Base-by-base conservation (phyloP, 1,139 yeast genomes). In the Arxiozyma bovina region DNA sequence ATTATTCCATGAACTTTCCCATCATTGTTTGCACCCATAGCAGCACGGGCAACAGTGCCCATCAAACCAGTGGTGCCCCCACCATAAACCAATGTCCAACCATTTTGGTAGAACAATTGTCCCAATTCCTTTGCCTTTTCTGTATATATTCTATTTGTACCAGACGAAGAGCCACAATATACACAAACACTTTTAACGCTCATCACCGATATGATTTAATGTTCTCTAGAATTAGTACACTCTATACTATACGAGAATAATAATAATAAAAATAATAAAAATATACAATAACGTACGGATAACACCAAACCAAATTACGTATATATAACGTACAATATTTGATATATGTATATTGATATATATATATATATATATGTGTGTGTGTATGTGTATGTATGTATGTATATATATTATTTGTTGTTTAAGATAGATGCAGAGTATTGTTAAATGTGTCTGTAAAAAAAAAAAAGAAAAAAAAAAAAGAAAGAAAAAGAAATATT, bases 1-100 rank as follows among this genome's bases (percentile, higher is more conserved):
- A 89, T 88, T 62, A 89, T 80, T 8, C 96, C 96, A 62, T 86
- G 91, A 49, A 88, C 96, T 57, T 82, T 79, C 1, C 93, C 95
- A 30, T 83, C 85, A 51, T 73, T 74, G 7, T 80, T 69, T 0
- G 63, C 60, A 3, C 69, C 70, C 53, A 85, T 82, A 55, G 87
- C 81, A 0, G 89, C 79, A 57, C 80, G 77, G n/a, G 96, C 96
- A 53, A 88, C 81, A 2, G 82, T 76, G 1, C 96, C 96, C 96
- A 88, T 90, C 54, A 88, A 70, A 4, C 95, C 93, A 8, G 74
- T 84, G 34, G 93, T 83, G 21, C 96, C 96, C 47, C 96, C 97
- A 40, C 96, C 96, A 64, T 89, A 89, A 9, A 89, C 95, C 51
- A 89, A 74, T 3, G 90, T 90, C 83, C 89, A 86, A 55, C 78